These are phyloP conservation scores for Rosellinia necatrix DNA, from an alignment of 2,329 filamentous ascomycete species.

Conservation along the genomic window DNA sequence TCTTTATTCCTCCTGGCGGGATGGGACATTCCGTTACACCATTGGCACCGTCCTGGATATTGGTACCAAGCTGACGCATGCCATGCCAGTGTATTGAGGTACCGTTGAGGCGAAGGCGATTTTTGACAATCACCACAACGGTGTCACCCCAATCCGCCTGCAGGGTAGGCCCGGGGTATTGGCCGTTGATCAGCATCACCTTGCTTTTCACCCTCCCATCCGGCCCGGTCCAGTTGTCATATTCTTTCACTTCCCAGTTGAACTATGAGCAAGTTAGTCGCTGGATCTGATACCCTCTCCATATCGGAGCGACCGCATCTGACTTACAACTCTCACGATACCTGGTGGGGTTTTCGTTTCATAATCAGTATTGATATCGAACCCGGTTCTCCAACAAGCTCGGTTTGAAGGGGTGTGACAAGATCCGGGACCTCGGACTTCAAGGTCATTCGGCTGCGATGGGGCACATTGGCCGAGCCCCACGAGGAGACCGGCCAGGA, in stretches of 20 bases:
- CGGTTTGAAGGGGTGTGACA: constrained; percentile 32
- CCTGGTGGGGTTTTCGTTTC: constrained; percentile 31
- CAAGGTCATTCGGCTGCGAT: constrained; percentile 9
- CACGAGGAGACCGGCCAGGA: constrained; percentile 17
- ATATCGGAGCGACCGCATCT: constrained; percentile 44
- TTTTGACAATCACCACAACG: constrained; percentile 69
- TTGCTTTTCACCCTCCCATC: constrained; percentile 36
- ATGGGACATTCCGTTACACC: constrained; percentile 45
- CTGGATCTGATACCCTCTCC: background rate
- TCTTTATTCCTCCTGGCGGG: constrained; percentile 29
- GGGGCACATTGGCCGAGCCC: constrained; percentile 19
- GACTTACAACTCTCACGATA: constrained; percentile 23
- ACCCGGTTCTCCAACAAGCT: constrained; percentile 35
- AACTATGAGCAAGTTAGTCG: constrained; percentile 22
- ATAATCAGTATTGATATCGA: constrained; percentile 37
- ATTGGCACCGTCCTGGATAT: constrained; percentile 45
- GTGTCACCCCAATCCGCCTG: constrained; percentile 67
- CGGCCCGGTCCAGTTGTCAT: constrained; percentile 33
- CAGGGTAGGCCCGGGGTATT: constrained; percentile 70
- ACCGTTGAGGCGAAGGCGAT: constrained; percentile 60
- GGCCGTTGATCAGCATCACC: constrained; percentile 66
- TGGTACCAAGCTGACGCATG: constrained; percentile 43
- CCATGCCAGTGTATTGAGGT: constrained; percentile 48
- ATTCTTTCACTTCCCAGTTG: constrained; percentile 32
- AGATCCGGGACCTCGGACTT: constrained; percentile 14